A percentile compares a stretch with the other conserved stretches of the same genome.
Conservation (phyloP, 1,284 basidiomycete species). For the Moniliophthora roreri region DNA sequence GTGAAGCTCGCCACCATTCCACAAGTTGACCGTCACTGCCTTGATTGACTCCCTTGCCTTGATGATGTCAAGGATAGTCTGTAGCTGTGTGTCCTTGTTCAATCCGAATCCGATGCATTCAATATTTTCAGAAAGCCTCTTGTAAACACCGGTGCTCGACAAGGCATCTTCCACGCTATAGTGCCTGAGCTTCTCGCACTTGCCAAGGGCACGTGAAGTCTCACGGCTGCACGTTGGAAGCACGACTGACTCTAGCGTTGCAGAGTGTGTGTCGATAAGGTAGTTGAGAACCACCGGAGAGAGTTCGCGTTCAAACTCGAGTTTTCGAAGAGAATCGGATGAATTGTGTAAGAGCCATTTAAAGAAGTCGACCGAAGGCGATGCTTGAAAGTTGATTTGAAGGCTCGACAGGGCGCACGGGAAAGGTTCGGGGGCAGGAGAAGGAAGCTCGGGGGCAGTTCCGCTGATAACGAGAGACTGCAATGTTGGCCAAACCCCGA, state of each 20-base stretch:
- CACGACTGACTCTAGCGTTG: conserved; percentile 50
- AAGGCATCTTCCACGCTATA: conserved; percentile 53
- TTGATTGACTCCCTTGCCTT: conserved; percentile 39
- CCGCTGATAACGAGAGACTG: conserved; percentile 57
- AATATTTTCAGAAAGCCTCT: conserved; percentile 46
- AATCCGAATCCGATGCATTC: conserved; percentile 60
- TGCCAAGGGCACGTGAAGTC: conserved; percentile 42
- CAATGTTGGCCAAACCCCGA: conserved; percentile 59
- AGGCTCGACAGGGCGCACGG: conserved; percentile 48
- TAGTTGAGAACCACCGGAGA: conserved; percentile 50
- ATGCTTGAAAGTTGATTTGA: conserved; percentile 32
- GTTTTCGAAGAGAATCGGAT: conserved; percentile 40
- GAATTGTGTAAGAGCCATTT: conserved; percentile 68
- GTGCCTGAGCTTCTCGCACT: conserved; percentile 49
- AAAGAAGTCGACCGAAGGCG: conserved; percentile 51
- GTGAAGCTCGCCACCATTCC: conserved; percentile 46
- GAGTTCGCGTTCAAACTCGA: conserved; percentile 62
- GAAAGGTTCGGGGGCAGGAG: conserved; percentile 42
- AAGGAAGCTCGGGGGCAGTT: conserved; percentile 51
- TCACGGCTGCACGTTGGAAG: conserved; percentile 56
- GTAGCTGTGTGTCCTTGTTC: conserved; percentile 51
- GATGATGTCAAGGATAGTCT: conserved; percentile 50
- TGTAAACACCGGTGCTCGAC: conserved; percentile 44
- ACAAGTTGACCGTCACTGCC: conserved; percentile 46
- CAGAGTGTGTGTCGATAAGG: conserved; percentile 46